Conservation (phyloP, 2,329 filamentous ascomycete genomes). For the Epichloe hybrida region DNA sequence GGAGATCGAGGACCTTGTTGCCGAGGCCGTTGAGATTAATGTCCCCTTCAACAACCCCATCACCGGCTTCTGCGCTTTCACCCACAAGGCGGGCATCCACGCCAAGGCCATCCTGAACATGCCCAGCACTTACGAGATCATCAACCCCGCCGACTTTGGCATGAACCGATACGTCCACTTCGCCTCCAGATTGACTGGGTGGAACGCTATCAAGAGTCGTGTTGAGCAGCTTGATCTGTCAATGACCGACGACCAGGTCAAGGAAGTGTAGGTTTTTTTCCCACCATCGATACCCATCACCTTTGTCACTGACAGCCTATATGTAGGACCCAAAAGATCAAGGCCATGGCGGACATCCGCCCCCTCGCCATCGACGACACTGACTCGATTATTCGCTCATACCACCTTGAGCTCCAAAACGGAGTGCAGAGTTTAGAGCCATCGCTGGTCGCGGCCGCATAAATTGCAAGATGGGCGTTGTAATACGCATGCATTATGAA, state of each 20-base stretch:
- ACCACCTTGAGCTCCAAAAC: constrained; percentile 38
- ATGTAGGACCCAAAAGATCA: constrained; percentile 52
- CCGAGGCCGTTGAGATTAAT: constrained; percentile 21
- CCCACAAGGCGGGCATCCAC: constrained; percentile 23
- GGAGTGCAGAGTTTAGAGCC: background rate
- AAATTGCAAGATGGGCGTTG: background rate
- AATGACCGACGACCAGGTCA: constrained; percentile 20
- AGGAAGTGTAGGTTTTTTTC: constrained; percentile 17
- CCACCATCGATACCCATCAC: no score
- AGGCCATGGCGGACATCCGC: constrained; percentile 74
- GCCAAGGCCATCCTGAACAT: constrained; percentile 15
- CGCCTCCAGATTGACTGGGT: constrained; percentile 69
- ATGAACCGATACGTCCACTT: constrained; percentile 31
- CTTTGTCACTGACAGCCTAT: constrained; percentile 22
- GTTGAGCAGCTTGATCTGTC: constrained; percentile 68
- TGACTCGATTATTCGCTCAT: constrained; percentile 73
- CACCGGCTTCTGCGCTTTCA: constrained; percentile 21
- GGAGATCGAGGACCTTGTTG: constrained; percentile 70
- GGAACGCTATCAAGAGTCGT: constrained; percentile 91
- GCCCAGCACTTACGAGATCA: constrained; percentile 64
- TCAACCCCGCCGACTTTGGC: constrained; percentile 57
- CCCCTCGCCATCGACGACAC: constrained; percentile 81
- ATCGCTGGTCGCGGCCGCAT: background rate
- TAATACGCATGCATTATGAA: background rate
- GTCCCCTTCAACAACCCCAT: constrained; percentile 18